Percentiles rank a stretch among this genome's conserved stretches.
Evolutionary conservation across 495 filamentous ascomycete species (phyloP).

Genomic region (Aspergillus baeticus): DNA sequence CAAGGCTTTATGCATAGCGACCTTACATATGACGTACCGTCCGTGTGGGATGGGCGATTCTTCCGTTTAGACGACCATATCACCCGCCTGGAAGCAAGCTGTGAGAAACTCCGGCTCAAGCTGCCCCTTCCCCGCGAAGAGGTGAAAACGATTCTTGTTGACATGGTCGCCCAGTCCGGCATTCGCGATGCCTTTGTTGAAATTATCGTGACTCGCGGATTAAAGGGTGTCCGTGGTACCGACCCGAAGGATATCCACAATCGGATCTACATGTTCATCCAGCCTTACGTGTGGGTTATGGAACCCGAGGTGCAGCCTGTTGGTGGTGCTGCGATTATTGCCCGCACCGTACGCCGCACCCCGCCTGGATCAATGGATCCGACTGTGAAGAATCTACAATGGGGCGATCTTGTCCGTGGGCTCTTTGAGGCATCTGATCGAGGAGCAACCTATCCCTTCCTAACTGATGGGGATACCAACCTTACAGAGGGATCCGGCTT

Average conservation of each 20-base stretch:
- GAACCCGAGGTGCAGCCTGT: conserved; percentile 30
- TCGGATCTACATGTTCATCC: conserved; percentile 39
- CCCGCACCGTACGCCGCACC: conserved; percentile 36
- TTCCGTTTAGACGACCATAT: conserved; percentile 41
- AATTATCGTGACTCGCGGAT: conserved; percentile 39
- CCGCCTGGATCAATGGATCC: conserved; percentile 38
- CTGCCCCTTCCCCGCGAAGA: conserved; percentile 30
- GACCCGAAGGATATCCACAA: conserved; percentile 26
- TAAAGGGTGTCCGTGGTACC: conserved; percentile 29
- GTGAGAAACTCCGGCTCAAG: conserved; percentile 35
- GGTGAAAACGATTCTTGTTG: conserved; percentile 31
- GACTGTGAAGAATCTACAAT: conserved; percentile 43
- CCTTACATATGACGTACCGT: conserved; percentile 41
- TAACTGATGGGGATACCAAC: conserved; percentile 38
- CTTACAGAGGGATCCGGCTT: conserved; percentile 34
- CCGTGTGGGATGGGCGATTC: conserved; percentile 40
- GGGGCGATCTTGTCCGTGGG: conserved; percentile 38
- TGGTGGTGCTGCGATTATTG: conserved; percentile 38
- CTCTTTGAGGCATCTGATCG: conserved; percentile 31
- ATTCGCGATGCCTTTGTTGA: conserved; percentile 41
- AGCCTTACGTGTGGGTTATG: conserved; percentile 42
- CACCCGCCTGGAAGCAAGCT: conserved; percentile 31
- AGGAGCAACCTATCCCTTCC: conserved; percentile 32
- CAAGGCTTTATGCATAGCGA: conserved; percentile 44
- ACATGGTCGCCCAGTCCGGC: conserved; percentile 37